Evolutionary conservation across 495 filamentous ascomycete species (phyloP), one percentile per base, ranked within the genome.

Genomic region (Neurospora africana): DNA sequence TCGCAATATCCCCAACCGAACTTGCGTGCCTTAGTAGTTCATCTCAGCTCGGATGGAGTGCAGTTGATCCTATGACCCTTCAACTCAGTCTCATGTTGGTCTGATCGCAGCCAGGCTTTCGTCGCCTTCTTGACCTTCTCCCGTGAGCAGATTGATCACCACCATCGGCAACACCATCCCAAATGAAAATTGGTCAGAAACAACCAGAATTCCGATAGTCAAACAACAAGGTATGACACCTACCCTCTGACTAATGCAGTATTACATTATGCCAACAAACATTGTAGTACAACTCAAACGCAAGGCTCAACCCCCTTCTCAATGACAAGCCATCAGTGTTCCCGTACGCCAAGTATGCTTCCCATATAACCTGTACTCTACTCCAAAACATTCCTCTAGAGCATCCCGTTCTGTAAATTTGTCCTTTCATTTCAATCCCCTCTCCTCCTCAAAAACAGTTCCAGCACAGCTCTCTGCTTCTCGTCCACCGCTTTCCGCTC

Each of bases 401-500:
- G 44, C 2, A 13, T 27, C 11, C 11, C 10, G 5, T 27, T 33
- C 53, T 1, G 6, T 6, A 13, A 17, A 3, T 8, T 38, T 7
- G 21, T 44, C 40, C 27, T 67, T 19, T 9, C 40, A 37, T 74
- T 38, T 35, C 53, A 69, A 47, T 75, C 77, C 17, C 71, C 72
- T 23, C 75, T 70, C 40, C 75, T 43, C 58, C 79, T 72, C 38
- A 86, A 47, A 72, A 84, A 86, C 27, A 85, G 47, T 68, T 83
- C 83, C 2, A 86, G 68, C 3, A 83, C 61, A 3, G 77, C 78
- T 69, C 79, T 73, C 77, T 81, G 80, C 73, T 77, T 79, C 27
- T 87, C 86, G 72, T 87, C 81, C 41, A 83, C 78, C 15, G 77
- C 77, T 76, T 78, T 85, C 72, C 73, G 82, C 76, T 82, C 84